Evolutionary conservation across 2,329 filamentous ascomycete species (phyloP).

Genomic region (Incumbomyces delicatus): DNA sequence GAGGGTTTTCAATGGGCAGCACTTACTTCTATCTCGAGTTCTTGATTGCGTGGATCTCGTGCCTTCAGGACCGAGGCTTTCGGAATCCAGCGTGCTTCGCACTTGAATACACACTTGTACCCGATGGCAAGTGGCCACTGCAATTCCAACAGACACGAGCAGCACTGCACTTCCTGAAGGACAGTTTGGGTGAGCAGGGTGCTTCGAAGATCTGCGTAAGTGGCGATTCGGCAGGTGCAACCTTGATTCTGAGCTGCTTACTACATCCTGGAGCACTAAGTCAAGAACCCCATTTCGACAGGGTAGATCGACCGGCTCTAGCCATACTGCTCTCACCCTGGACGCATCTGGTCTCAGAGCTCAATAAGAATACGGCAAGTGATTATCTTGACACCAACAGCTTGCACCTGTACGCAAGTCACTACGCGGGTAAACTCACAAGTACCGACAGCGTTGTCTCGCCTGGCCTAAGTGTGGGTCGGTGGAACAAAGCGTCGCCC

Average conservation of each 20-base stretch:
- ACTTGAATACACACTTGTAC: conserved; percentile 71
- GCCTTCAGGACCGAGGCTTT: conserved; percentile 57
- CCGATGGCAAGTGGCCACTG: conserved; percentile 61
- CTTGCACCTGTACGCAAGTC: conserved; percentile 58
- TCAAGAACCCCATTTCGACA: conserved; percentile 21
- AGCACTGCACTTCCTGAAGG: conserved; percentile 45
- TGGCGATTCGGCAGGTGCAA: conserved; percentile 72
- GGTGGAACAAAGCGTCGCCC: conserved; percentile 61
- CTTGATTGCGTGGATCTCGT: conserved; percentile 58
- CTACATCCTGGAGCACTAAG: conserved; percentile 47
- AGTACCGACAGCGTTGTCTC: conserved; percentile 48
- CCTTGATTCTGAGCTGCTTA: conserved; percentile 62
- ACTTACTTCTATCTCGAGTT: conserved; percentile 80
- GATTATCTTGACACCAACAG: conserved; percentile 64
- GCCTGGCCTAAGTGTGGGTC: conserved; percentile 55
- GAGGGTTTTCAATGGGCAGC: conserved; percentile 76
- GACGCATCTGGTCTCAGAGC: conserved; percentile 60
- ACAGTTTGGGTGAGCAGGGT: conserved; percentile 16
- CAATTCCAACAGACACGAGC: conserved; percentile 61
- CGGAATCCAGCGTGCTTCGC: conserved; percentile 68
- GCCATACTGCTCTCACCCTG: conserved; percentile 72
- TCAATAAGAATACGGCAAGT: conserved; percentile 58
- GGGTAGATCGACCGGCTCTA: conserved; percentile 41
- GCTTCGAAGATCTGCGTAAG: conserved; percentile 54
- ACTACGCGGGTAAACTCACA: conserved; percentile 52